Conservation (phyloP, 306 rosid species). For the Crotalaria pallida region DNA sequence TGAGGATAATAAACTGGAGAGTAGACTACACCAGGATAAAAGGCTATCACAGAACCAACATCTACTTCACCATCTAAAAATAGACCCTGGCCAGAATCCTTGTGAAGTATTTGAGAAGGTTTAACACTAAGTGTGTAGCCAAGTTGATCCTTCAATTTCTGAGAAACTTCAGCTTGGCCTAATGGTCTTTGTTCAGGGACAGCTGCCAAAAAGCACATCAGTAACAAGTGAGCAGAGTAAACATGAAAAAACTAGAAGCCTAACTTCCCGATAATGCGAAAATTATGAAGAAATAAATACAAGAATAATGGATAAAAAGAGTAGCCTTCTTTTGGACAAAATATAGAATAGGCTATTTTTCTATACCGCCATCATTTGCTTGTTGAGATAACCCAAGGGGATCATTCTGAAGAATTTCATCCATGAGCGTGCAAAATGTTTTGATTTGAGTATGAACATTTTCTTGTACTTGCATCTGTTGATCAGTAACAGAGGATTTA, state of each 20-base stretch:
- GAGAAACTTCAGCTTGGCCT: slow-evolving; percentile 52
- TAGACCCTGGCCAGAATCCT: slow-evolving; percentile 78
- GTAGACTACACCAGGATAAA: slow-evolving; percentile 82
- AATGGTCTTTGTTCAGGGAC: slow-evolving; percentile 55
- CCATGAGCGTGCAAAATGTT: slow-evolving; percentile 56
- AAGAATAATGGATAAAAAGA: no score
- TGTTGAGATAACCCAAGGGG: slow-evolving; percentile 29
- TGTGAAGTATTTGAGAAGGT: slow-evolving; percentile 70
- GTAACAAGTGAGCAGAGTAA: slow-evolving; percentile 30
- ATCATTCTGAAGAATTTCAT: slow-evolving; percentile 60
- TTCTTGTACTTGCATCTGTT: slow-evolving; percentile 78
- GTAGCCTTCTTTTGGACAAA: no score
- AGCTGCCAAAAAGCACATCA: slow-evolving; percentile 61
- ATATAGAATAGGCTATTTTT: neutral
- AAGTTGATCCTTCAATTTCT: slow-evolving; percentile 49
- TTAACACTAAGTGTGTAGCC: slow-evolving; percentile 69
- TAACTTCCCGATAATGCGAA: slow-evolving; percentile 12
- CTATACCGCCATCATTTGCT: neutral
- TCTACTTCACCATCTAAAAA: slow-evolving; percentile 69
- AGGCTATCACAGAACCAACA: slow-evolving; percentile 70
- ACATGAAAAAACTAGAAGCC: slow-evolving; percentile 6
- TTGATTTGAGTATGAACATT: slow-evolving; percentile 66
- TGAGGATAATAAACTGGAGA: slow-evolving; percentile 78
- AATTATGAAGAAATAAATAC: slow-evolving; percentile 2
- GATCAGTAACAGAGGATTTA: slow-evolving; percentile 65